Evolutionary conservation across 768 basidiomycete species (phyloP).

Genomic region (Boletus coccyginus): DNA sequence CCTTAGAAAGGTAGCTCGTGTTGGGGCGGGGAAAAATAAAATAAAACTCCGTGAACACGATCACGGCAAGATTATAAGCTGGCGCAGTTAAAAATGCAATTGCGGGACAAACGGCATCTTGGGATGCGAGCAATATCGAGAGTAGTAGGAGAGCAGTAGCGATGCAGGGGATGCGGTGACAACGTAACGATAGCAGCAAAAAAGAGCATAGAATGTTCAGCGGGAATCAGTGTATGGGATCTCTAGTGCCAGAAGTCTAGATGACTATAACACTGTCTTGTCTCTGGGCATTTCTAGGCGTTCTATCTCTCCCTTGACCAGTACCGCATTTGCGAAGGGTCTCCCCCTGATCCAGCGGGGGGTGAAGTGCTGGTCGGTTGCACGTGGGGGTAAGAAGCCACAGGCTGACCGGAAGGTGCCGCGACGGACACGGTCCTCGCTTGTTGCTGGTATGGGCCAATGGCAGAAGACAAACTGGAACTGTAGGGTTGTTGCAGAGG

Average conservation of each 20-base stretch:
- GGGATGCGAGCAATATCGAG: not conserved
- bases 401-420: constrained; percentile 23
- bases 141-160: not conserved
- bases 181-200: constrained; percentile 12
- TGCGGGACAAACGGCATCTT: constrained; percentile 7
- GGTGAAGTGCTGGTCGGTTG: constrained; percentile 23
- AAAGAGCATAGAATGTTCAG: constrained; percentile 1
- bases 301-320: constrained; percentile 25
- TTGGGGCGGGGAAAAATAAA: constrained; percentile 3
- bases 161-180: constrained; percentile 5
- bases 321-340: constrained; percentile 26
- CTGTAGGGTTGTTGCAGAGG: constrained; percentile 27
- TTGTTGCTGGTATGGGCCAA: constrained; percentile 25
- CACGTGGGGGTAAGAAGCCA: constrained; percentile 25
- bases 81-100: constrained; percentile 14
- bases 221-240: constrained; percentile 4
- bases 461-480: constrained; percentile 15
- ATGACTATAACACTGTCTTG: not conserved
- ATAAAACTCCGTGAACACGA: constrained; percentile 21
- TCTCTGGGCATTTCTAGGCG: constrained; percentile 9
- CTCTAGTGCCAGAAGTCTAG: constrained; percentile 18
- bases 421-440: constrained; percentile 17
- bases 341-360: constrained; percentile 27
- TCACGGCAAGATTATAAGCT: constrained; percentile 12
- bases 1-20: constrained; percentile 16